Percentiles rank a stretch among this genome's conserved stretches.
These are phyloP conservation scores for Elsinoe fawcettii DNA, from an alignment of 2,329 filamentous ascomycete species.

Conservation along the genomic window DNA sequence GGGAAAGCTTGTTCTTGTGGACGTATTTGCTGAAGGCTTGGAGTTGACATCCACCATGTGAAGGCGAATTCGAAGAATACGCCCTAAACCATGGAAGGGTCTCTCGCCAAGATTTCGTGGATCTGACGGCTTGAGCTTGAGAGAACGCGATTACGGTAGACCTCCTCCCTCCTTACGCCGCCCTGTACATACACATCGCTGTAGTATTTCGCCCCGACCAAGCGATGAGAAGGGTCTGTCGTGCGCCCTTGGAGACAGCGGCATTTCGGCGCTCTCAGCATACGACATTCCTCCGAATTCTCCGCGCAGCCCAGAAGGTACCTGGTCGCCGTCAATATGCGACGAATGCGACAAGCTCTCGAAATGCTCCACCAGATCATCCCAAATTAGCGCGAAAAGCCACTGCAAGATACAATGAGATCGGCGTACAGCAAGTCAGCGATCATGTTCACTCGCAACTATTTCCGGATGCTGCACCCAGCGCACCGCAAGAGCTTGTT, in stretches of 20 bases:
- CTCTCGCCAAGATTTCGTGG: constrained; percentile 7
- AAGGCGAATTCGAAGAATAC: neutral
- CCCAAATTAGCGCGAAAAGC: constrained; percentile 33
- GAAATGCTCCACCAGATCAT: constrained; percentile 16
- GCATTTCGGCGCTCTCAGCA: constrained; percentile 30
- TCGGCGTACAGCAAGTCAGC: constrained; percentile 91
- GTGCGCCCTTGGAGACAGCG: constrained; percentile 24
- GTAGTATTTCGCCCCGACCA: neutral
- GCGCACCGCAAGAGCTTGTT: constrained; percentile 58
- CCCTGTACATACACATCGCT: neutral
- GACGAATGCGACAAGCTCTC: constrained; percentile 16
- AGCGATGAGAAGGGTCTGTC: constrained; percentile 29
- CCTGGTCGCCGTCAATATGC: constrained; percentile 7
- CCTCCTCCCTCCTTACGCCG: neutral
- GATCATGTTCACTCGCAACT: constrained; percentile 73
- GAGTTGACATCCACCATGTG: no score
- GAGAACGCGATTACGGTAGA: neutral
- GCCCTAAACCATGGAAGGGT: neutral
- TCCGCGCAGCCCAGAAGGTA: constrained; percentile 23
- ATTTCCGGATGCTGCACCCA: constrained; percentile 53
- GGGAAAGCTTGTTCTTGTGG: no score
- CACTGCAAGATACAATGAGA: constrained; percentile 73
- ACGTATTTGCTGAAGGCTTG: no score
- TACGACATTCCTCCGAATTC: constrained; percentile 28
- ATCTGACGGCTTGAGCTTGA: constrained; percentile 7